Percentiles rank a stretch among this genome's conserved stretches.
These are phyloP conservation scores for Fonsecaea multimorphosa DNA, from an alignment of 2,329 filamentous ascomycete genomes.

Conservation along the genomic window DNA sequence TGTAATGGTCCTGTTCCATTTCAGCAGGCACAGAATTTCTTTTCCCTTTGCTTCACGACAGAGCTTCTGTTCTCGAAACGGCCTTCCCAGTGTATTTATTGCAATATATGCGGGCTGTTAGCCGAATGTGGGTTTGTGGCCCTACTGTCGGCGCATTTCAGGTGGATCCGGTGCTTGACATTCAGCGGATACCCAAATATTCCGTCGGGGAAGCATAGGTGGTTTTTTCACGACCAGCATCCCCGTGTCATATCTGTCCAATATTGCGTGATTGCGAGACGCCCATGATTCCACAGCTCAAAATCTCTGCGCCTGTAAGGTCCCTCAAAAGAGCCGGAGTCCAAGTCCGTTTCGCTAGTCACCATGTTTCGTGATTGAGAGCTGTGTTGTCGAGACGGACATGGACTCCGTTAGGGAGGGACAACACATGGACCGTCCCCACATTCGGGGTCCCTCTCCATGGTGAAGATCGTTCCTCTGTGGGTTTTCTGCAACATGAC, in stretches of 20 bases:
- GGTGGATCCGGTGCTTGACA: neutral
- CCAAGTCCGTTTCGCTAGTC: constrained; percentile 5
- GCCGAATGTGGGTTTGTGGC: neutral
- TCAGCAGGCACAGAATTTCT: neutral
- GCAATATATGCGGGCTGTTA: neutral
- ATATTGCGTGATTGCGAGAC: neutral
- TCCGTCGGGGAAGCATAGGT: too few species aligned
- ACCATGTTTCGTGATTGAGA: too few species aligned
- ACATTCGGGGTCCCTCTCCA: neutral
- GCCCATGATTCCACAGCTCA: neutral
- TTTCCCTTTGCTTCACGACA: neutral
- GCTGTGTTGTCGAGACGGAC: neutral
- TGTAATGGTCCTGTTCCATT: neutral
- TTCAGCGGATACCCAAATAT: neutral
- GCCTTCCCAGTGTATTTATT: neutral
- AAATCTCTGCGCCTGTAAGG: too few species aligned
- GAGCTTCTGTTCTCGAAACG: neutral
- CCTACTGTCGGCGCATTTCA: neutral
- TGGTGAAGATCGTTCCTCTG: neutral
- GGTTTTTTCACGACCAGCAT: neutral
- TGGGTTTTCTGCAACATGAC: neutral
- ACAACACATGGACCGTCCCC: neutral
- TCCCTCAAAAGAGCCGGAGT: neutral
- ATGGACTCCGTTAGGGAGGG: neutral
- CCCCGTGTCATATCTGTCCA: neutral